These are phyloP conservation scores for Trametes cingulata DNA, from an alignment of 768 basidiomycete genomes.

Conservation along the genomic window DNA sequence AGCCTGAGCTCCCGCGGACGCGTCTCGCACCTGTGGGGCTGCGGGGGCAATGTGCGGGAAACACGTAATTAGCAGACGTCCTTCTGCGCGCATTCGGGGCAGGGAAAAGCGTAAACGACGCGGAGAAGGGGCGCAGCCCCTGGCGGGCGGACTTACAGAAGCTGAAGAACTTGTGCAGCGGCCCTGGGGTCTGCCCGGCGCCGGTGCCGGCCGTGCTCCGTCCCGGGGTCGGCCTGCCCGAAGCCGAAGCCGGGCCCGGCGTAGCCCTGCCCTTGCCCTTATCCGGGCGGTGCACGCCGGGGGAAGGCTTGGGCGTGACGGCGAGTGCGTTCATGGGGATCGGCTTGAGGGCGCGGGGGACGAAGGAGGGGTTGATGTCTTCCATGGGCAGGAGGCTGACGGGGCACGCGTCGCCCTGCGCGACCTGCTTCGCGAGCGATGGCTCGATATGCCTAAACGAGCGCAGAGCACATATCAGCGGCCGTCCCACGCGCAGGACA, in stretches of 20 bases:
- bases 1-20: background rate
- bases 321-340: slow-evolving; percentile 26
- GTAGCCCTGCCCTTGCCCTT: slow-evolving; percentile 41
- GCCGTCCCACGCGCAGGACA: slow-evolving; percentile 15
- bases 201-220: too few relatives aligned
- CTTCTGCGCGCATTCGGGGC: background rate
- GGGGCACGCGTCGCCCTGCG: slow-evolving; percentile 71
- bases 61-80: slow-evolving; percentile 17
- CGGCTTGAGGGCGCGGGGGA: slow-evolving; percentile 53
- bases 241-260: slow-evolving; percentile 42
- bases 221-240: slow-evolving; percentile 21
- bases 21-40: slow-evolving; percentile 20
- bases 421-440: slow-evolving; percentile 62
- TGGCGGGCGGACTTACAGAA: slow-evolving; percentile 51
- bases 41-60: slow-evolving; percentile 14
- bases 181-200: slow-evolving; percentile 27
- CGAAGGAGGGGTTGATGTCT: slow-evolving; percentile 74
- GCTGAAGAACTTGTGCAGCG: slow-evolving; percentile 65
- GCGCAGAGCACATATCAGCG: slow-evolving; percentile 9
- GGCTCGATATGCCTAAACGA: slow-evolving; percentile 61
- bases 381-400: slow-evolving; percentile 65
- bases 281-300: slow-evolving; percentile 19
- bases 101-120: slow-evolving; percentile 13
- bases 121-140: background rate
- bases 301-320: slow-evolving; percentile 23